Conservation (phyloP, 306 rosid genomes). For the Biancaea sappan region DNA sequence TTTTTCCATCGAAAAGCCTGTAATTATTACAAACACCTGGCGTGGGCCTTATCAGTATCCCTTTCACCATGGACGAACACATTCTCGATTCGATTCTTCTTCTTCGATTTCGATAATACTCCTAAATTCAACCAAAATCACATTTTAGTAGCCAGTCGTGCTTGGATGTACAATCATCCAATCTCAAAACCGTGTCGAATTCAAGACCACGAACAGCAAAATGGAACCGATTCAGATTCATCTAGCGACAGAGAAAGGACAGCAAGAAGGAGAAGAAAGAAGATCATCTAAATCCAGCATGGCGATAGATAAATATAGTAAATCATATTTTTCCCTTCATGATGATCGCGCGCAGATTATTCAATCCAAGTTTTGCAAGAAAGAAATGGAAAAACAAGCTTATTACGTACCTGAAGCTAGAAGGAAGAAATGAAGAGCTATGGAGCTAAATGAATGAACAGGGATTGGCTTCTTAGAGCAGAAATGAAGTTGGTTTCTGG, state of each 20-base stretch:
- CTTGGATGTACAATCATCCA: not conserved
- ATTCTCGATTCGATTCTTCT: conserved; percentile 24
- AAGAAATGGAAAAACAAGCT: not conserved
- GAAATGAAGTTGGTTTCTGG: conserved; percentile 41
- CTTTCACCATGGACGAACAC: conserved; percentile 61
- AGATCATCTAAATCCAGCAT: not conserved
- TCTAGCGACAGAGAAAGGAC: not conserved
- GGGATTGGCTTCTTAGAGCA: conserved; percentile 23
- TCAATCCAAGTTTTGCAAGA: not conserved
- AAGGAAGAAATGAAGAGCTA: not conserved
- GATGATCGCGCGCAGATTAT: not conserved
- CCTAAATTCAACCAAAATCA: not conserved
- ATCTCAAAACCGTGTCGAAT: not conserved
- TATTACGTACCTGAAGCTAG: conserved; percentile 42
- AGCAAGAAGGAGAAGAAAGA: not conserved
- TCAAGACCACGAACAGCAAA: not conserved
- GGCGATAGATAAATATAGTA: not conserved
- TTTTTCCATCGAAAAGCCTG: conserved; percentile 38
- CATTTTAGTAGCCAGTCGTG: no score
- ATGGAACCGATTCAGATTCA: no score
- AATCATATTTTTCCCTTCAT: not conserved
- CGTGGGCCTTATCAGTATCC: conserved; percentile 52
- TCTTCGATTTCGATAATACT: not conserved
- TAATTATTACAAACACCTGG: conserved; percentile 45
- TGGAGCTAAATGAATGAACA: conserved; percentile 23